These are phyloP conservation scores for Choricystis sp. DNA, from an alignment of 139 green algal species.

Conservation along the genomic window DNA sequence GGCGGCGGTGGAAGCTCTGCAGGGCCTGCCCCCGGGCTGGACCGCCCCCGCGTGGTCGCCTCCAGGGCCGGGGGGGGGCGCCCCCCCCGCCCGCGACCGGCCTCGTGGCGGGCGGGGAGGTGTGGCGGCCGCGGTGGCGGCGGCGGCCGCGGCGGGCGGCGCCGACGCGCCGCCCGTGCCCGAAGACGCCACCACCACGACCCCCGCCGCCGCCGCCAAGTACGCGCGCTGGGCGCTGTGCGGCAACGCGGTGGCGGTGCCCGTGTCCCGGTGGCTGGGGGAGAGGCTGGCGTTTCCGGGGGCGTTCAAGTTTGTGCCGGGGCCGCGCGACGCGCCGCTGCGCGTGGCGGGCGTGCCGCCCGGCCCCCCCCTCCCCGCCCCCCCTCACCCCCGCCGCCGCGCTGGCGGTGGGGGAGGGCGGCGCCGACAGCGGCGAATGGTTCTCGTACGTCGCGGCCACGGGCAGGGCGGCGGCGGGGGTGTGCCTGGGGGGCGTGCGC, in stretches of 20 bases:
- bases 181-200: conserved; percentile 30
- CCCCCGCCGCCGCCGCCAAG: conserved; percentile 6
- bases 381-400: too few species aligned
- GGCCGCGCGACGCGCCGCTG: conserved; percentile 17
- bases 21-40: conserved; percentile 53
- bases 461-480: neutral
- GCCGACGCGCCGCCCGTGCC: conserved; percentile 1
- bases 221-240: conserved; percentile 57
- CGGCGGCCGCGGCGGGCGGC: too few species aligned
- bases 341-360: neutral
- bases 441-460: neutral
- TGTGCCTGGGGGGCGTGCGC: neutral
- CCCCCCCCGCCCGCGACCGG: neutral
- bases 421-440: neutral
- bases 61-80: conserved; percentile 4
- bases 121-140: too few species aligned
- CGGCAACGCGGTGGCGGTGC: conserved; percentile 65
- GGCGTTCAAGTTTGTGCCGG: conserved; percentile 33
- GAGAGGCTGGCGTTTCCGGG: conserved; percentile 45
- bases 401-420: neutral
- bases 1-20: conserved; percentile 60
- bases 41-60: conserved; percentile 48
- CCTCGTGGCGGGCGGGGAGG: conserved; percentile 1
- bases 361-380: neutral
- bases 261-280: conserved; percentile 60